phyloP scores from a whole-genome alignment of 2,329 filamentous ascomycete genomes.

The Aciculosporium take region DNA sequence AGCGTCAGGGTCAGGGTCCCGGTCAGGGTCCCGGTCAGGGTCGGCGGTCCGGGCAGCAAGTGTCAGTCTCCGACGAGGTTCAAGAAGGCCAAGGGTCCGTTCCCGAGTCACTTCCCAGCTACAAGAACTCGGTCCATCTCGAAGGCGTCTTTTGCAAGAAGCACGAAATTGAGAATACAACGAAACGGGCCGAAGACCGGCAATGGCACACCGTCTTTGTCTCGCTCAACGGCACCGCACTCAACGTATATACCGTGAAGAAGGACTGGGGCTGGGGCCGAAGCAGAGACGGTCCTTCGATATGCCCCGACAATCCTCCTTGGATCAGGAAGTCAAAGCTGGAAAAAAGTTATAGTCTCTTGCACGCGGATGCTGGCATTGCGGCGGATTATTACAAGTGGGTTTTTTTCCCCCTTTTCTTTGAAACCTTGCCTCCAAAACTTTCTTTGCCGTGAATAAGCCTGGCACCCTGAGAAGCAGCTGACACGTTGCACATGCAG shows the following conservation, averaged over 20 bases:
- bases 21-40: conserved; percentile 5
- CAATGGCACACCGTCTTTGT: conserved; percentile 52
- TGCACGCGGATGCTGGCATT: conserved; percentile 62
- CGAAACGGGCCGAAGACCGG: conserved; percentile 45
- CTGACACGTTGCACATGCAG: neutral
- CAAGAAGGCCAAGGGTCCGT: conserved; percentile 26
- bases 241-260: conserved; percentile 51
- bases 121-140: conserved; percentile 40
- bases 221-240: conserved; percentile 51
- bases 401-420: conserved; percentile 13
- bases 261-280: conserved; percentile 38
- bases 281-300: conserved; percentile 31
- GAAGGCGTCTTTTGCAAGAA: conserved; percentile 47
- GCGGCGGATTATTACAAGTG: conserved; percentile 59
- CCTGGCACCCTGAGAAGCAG: neutral
- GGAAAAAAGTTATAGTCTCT: conserved; percentile 54
- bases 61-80: conserved; percentile 7
- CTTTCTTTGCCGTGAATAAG: no score
- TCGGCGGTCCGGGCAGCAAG: conserved; percentile 3
- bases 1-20: conserved; percentile 1
- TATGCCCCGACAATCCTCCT: conserved; percentile 34
- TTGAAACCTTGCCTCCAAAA: neutral
- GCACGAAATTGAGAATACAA: conserved; percentile 51
- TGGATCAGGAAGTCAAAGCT: conserved; percentile 41
- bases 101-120: conserved; percentile 30